Conservation (phyloP, 768 basidiomycete genomes). For the Cantharellus anzutake region DNA sequence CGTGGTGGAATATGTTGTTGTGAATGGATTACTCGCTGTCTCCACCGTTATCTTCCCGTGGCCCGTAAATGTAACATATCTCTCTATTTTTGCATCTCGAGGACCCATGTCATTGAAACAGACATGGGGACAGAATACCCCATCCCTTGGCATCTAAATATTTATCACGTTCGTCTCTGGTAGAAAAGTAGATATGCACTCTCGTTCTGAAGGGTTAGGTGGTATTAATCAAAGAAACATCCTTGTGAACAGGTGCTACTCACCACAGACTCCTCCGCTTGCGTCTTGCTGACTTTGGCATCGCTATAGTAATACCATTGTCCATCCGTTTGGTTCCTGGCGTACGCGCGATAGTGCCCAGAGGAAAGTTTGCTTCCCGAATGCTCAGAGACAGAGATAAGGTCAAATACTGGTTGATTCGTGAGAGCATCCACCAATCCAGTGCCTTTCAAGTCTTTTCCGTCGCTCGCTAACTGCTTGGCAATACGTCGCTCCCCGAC, state of each 20-base stretch:
- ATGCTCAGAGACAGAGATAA: constrained; percentile 98
- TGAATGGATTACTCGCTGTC: too few species aligned
- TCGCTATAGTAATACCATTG: constrained; percentile 99
- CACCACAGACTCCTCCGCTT: constrained; percentile 53
- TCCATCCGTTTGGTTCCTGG: constrained; percentile 51
- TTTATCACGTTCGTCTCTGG: constrained; percentile 45
- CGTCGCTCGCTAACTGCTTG: constrained; percentile 28
- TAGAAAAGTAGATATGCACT: constrained; percentile 96
- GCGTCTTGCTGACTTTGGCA: constrained; percentile 52
- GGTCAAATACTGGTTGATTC: constrained; percentile 79
- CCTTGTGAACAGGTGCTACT: constrained; percentile 17
- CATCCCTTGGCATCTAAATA: too few species aligned
- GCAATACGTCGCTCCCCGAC: constrained; percentile 67
- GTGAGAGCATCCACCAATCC: constrained; percentile 30
- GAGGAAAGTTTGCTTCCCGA: constrained; percentile 73
- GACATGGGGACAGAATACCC: too few species aligned
- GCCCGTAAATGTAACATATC: too few species aligned
- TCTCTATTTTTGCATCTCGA: too few species aligned
- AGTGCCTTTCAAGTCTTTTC: not conserved
- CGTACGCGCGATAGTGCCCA: constrained; percentile 93
- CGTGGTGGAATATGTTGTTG: too few species aligned
- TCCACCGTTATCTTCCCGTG: too few species aligned
- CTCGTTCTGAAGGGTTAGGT: not conserved
- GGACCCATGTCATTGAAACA: too few species aligned
- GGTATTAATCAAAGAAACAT: not conserved